Conservation (phyloP, 352 stramenopile genomes). For the Aphanomyces invadans region DNA sequence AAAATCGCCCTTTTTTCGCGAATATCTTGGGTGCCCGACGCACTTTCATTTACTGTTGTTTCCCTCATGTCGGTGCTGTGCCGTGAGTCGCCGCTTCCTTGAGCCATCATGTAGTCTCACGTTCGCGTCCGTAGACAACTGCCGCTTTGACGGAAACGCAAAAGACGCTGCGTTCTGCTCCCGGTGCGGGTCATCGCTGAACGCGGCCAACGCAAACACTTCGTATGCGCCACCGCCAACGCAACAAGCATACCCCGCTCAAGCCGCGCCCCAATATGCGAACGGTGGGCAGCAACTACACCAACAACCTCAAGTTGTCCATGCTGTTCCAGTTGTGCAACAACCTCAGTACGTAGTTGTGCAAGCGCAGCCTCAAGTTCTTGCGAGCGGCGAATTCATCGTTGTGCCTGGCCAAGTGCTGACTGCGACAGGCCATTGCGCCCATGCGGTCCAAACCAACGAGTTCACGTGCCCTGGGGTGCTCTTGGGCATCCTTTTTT, state of each 20-base stretch:
- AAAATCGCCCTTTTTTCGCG: no score
- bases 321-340: constrained; percentile 5
- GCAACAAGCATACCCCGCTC: neutral
- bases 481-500: constrained; percentile 24
- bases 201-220: neutral
- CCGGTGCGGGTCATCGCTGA: constrained; percentile 10
- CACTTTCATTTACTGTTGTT: neutral
- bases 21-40: no score
- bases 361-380: neutral
- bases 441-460: constrained; percentile 23
- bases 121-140: constrained; percentile 14
- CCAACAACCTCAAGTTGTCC: neutral
- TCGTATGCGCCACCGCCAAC: neutral
- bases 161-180: constrained; percentile 19
- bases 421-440: constrained; percentile 15
- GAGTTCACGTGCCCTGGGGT: constrained; percentile 23
- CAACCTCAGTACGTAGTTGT: constrained; percentile 23
- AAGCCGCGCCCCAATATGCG: neutral
- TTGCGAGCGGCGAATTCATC: neutral
- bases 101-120: neutral
- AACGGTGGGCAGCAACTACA: neutral
- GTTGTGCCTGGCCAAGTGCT: constrained; percentile 23
- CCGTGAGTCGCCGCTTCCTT: neutral
- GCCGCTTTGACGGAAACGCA: constrained; percentile 14
- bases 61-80: neutral